Evolutionary conservation across 495 filamentous ascomycete genomes (phyloP).

Genomic region (Neurospora tetraspora): DNA sequence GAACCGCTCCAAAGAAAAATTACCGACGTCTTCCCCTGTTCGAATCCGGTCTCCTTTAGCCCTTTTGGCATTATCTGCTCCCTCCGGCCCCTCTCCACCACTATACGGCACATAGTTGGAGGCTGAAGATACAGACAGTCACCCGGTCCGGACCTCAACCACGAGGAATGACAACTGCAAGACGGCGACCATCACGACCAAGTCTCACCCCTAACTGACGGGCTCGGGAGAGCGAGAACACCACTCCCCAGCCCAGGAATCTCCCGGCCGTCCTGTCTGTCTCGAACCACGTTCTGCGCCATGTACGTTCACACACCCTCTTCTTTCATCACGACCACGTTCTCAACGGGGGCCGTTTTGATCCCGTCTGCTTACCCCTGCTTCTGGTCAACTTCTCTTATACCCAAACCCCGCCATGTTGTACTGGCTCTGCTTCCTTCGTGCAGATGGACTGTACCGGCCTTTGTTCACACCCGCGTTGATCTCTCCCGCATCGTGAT

Average conservation of each 20-base stretch:
- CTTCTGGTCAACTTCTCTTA: slow-evolving; percentile 13
- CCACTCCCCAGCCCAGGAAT: neutral
- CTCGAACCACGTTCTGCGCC: slow-evolving; percentile 12
- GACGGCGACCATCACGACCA: neutral
- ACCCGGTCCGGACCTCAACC: neutral
- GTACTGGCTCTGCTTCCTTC: slow-evolving; percentile 24
- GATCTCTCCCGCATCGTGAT: slow-evolving; percentile 31
- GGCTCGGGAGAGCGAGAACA: slow-evolving; percentile 12
- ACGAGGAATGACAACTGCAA: slow-evolving; percentile 1
- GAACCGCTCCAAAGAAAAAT: slow-evolving; percentile 19
- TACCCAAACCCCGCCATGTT: slow-evolving; percentile 32
- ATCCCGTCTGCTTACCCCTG: slow-evolving; percentile 17
- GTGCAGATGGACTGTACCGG: slow-evolving; percentile 27
- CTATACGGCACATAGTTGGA: slow-evolving; percentile 26
- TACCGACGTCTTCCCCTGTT: slow-evolving; percentile 24
- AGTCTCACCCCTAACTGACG: slow-evolving; percentile 2
- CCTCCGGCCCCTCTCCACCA: slow-evolving; percentile 25
- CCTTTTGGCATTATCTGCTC: slow-evolving; percentile 22
- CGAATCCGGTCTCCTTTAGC: slow-evolving; percentile 26
- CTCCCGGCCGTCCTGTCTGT: neutral
- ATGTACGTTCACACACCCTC: slow-evolving; percentile 21
- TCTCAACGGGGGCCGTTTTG: slow-evolving; percentile 22
- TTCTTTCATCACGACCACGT: slow-evolving; percentile 19
- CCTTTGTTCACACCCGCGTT: slow-evolving; percentile 28
- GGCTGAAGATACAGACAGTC: slow-evolving; percentile 5